A percentile compares a stretch with the other conserved stretches of the same genome.
phyloP scores from a whole-genome alignment of 1,284 basidiomycete genomes.

The Malassezia globosa region DNA sequence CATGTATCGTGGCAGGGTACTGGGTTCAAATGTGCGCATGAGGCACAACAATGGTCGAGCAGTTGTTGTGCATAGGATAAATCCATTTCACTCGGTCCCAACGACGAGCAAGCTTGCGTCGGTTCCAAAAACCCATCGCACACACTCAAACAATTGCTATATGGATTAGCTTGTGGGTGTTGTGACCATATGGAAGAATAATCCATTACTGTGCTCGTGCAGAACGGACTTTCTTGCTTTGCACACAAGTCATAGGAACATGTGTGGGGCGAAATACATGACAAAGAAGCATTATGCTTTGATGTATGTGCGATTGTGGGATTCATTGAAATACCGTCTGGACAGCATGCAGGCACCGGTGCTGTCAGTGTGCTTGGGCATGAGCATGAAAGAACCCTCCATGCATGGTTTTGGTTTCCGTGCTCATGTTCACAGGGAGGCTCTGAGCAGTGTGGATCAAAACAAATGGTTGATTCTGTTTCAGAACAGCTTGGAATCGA shows the following conservation, averaged over 20 bases:
- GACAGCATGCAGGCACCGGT: too few relatives aligned
- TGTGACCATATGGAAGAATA: neutral
- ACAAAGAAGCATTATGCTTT: too few relatives aligned
- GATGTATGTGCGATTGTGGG: too few relatives aligned
- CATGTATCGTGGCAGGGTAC: neutral
- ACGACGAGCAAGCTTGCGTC: neutral
- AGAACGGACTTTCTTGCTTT: too few relatives aligned
- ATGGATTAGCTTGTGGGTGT: neutral
- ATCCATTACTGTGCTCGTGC: too few relatives aligned
- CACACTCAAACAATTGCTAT: slow-evolving; percentile 4
- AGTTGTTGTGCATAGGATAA: neutral
- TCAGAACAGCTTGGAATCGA: neutral
- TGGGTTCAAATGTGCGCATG: neutral
- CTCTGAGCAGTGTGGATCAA: slow-evolving; percentile 10
- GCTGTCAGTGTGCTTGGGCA: too few relatives aligned
- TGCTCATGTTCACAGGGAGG: slow-evolving; percentile 7
- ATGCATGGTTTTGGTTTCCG: neutral
- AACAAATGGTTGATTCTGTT: slow-evolving; percentile 10
- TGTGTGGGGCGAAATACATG: too few relatives aligned
- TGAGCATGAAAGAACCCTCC: slow-evolving; percentile 4
- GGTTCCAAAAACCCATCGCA: slow-evolving; percentile 11
- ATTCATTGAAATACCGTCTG: neutral
- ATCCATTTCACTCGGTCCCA: neutral
- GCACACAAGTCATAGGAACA: neutral
- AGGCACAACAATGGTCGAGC: neutral